Evolutionary conservation across 2,329 filamentous ascomycete species (phyloP), one percentile per base, ranked within the genome.

Genomic region (Sclerotinia minor): DNA sequence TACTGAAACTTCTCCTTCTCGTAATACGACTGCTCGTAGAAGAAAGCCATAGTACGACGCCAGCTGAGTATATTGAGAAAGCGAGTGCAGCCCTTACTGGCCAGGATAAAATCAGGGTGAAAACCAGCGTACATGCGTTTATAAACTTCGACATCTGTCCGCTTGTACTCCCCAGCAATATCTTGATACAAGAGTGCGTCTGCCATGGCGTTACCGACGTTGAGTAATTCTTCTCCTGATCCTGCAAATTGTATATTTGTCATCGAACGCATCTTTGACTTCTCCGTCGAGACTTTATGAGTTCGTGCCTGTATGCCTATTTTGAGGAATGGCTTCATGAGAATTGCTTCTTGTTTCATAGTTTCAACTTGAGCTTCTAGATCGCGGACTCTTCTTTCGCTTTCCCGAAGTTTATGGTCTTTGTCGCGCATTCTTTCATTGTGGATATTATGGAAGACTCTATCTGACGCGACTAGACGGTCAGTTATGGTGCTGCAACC

Each of bases 41-140:
- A 65, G 63, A 65, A 55, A n/a, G 49, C 52, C 63, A 65, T 65
- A 19, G 63, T 65, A 13, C 35, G 49, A 45, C 63, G 63, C 63
- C 63, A 65, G 55, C 52, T 57, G 5, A 65, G 49, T 32, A 65
- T 44, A 29, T 65, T 15, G 13, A 65, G 38, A 24, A 65, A 65
- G 15, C 50, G 63, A 57, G 38, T 55, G 50, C 49, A 65, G 24
- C 57, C 19, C 17, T 44, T 55, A 5, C 26, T 65, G 26, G 35
- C 63, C 5, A 65, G 5, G 17, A 65, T 32, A 13, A 55, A 65
- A 44, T 65, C 38, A 9, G 63, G 63, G 19, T 65, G 63, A 35
- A 65, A 65, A 5, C 59, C 59, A 32, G 63, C 63, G 38, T 65
- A 65, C 49, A 65, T 65, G 11, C 63, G 49, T n/a, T 44, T 55